phyloP scores from a whole-genome alignment of 1,284 basidiomycete genomes.

The Boletus hoseneyae region DNA sequence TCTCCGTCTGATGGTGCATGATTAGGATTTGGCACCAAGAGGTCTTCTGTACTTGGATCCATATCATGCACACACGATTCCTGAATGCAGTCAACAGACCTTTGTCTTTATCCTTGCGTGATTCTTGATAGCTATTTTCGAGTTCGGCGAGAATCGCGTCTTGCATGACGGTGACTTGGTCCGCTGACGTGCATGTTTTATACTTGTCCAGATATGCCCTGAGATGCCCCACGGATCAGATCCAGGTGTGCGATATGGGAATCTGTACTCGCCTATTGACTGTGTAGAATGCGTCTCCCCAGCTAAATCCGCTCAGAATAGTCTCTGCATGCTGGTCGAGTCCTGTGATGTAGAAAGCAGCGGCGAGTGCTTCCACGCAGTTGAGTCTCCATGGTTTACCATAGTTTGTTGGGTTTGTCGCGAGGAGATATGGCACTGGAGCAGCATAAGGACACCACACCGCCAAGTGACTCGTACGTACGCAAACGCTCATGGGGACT shows the following conservation, averaged over 20 bases:
- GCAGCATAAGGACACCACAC: constrained; percentile 1
- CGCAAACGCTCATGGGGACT: constrained; percentile 89
- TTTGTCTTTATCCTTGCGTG: constrained; percentile 19
- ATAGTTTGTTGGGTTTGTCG: constrained; percentile 93
- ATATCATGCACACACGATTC: not conserved
- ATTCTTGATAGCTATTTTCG: constrained; percentile 39
- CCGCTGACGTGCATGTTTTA: constrained; percentile 61
- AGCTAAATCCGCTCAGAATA: constrained; percentile 78
- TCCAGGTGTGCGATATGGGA: not conserved
- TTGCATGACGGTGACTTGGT: constrained; percentile 65
- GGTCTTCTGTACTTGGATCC: constrained; percentile 22
- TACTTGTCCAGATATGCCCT: constrained; percentile 72
- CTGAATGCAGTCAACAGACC: constrained; percentile 14
- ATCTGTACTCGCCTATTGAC: constrained; percentile 63
- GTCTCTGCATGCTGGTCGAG: constrained; percentile 77
- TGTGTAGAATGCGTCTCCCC: constrained; percentile 83
- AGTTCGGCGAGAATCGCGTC: constrained; percentile 73
- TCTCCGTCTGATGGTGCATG: constrained; percentile 17
- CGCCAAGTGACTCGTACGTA: constrained; percentile 40
- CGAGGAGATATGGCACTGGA: constrained; percentile 87
- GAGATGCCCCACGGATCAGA: not conserved
- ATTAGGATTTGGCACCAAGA: constrained; percentile 33
- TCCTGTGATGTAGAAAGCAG: constrained; percentile 89
- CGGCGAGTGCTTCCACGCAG: constrained; percentile 91
- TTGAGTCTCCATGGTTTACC: constrained; percentile 91